phyloP scores from a whole-genome alignment of 441 rosid species.

The Eruca vesicaria region DNA sequence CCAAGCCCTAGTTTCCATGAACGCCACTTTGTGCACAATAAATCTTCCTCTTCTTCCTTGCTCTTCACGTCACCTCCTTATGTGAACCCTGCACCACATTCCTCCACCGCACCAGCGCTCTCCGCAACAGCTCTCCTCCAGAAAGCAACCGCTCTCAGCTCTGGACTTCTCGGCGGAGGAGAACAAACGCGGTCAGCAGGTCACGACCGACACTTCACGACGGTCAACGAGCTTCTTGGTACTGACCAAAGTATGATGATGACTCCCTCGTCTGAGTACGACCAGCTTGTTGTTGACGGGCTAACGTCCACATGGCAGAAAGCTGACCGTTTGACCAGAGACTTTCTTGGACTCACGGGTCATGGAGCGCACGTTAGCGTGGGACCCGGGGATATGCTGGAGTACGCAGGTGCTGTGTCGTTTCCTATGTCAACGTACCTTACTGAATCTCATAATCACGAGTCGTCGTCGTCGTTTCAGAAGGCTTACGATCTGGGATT shows the following conservation, averaged over 20 bases:
- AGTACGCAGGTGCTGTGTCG: conserved; percentile 51
- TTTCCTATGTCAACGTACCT: conserved; percentile 42
- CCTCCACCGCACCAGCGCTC: conserved; percentile 41
- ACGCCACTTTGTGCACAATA: neutral
- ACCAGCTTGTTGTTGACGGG: conserved; percentile 35
- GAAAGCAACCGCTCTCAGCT: conserved; percentile 67
- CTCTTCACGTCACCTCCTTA: conserved; percentile 38
- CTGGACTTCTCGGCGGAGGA: conserved; percentile 29
- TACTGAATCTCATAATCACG: conserved; percentile 37
- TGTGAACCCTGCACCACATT: conserved; percentile 25
- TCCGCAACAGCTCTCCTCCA: conserved; percentile 97
- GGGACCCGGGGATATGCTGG: conserved; percentile 47
- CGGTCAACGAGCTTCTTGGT: conserved; percentile 38
- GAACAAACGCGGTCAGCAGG: conserved; percentile 35
- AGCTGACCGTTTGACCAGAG: conserved; percentile 71
- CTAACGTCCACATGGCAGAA: conserved; percentile 62
- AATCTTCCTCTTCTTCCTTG: conserved; percentile 18
- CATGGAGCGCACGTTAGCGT: conserved; percentile 45
- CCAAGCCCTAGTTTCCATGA: conserved; percentile 45
- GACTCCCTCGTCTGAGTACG: conserved; percentile 35
- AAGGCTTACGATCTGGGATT: conserved; percentile 58
- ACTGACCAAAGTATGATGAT: conserved; percentile 30
- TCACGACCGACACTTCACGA: conserved; percentile 40
- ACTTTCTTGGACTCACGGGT: conserved; percentile 81
- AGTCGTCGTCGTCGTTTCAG: conserved; percentile 44